These are phyloP conservation scores for Sechiopsis laciniata DNA, from an alignment of 306 rosid genomes.

Conservation along the genomic window DNA sequence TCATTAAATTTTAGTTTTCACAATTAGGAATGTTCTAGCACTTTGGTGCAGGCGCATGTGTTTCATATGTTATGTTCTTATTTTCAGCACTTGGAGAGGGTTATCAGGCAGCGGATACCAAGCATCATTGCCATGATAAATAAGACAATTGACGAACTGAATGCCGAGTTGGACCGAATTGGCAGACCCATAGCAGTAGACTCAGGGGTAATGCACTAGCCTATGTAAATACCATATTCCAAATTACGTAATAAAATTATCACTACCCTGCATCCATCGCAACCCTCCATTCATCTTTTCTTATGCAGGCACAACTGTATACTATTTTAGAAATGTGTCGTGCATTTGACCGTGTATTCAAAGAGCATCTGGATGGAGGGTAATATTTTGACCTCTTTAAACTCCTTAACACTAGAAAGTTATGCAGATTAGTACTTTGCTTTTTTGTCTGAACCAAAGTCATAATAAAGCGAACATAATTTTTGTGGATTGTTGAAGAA, in stretches of 20 bases:
- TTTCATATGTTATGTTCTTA: slow-evolving; percentile 23
- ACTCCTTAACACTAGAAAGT: slow-evolving; percentile 11
- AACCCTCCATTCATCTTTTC: slow-evolving; percentile 13
- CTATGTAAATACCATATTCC: neutral
- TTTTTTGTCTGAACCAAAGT: slow-evolving; percentile 2
- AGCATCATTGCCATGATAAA: slow-evolving; percentile 88
- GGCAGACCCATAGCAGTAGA: slow-evolving; percentile 94
- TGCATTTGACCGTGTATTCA: slow-evolving; percentile 95
- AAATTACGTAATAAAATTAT: neutral
- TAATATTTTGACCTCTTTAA: slow-evolving; percentile 31
- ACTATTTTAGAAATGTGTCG: slow-evolving; percentile 95
- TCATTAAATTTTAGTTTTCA: neutral
- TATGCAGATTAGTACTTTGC: too few species aligned
- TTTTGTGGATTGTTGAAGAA: slow-evolving; percentile 1
- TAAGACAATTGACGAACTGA: slow-evolving; percentile 87
- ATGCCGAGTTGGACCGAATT: slow-evolving; percentile 93
- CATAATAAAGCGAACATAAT: neutral
- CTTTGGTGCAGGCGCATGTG: slow-evolving; percentile 23
- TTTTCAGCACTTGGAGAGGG: slow-evolving; percentile 86
- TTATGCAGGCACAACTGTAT: slow-evolving; percentile 83
- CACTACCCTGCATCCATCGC: neutral
- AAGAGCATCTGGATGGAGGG: slow-evolving; percentile 99
- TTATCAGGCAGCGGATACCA: slow-evolving; percentile 96
- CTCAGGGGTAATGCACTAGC: slow-evolving; percentile 61
- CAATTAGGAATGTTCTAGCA: neutral